Conservation (phyloP, 139 green algal genomes). For the Pleodorina starrii region DNA sequence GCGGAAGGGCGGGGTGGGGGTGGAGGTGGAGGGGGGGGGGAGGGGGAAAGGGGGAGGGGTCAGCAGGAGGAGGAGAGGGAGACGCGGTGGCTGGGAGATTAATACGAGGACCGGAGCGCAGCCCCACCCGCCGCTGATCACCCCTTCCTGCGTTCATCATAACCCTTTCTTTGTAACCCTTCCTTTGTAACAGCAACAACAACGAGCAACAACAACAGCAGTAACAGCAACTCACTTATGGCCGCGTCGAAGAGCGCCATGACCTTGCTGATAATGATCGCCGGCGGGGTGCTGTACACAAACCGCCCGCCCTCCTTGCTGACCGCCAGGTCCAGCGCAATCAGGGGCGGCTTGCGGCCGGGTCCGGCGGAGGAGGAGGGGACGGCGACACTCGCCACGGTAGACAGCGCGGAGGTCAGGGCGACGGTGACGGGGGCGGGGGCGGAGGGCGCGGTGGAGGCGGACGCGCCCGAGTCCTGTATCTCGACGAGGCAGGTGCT, state of each 20-base stretch:
- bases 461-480: conserved; percentile 29
- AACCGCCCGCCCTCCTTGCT: conserved; percentile 66
- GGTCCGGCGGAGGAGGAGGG: background rate
- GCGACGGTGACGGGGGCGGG: background rate
- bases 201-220: too few species aligned
- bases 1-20: background rate
- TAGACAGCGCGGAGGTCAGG: too few species aligned
- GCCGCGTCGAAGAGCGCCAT: conserved; percentile 74
- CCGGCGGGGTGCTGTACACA: conserved; percentile 64
- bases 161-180: too few species aligned
- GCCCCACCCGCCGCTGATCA: too few species aligned
- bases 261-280: conserved; percentile 59
- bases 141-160: too few species aligned
- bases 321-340: conserved; percentile 74
- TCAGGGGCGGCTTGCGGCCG: conserved; percentile 67
- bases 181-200: too few species aligned
- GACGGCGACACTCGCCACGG: background rate
- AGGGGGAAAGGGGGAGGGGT: background rate
- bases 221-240: conserved; percentile 66
- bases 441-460: background rate
- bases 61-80: too few species aligned
- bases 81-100: too few species aligned
- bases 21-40: background rate
- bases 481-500: conserved; percentile 48
- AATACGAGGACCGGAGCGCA: too few species aligned